Evolutionary conservation across 768 basidiomycete species (phyloP), one percentile per base, ranked within the genome.

Genomic region (Lactarius pseudohatsudake): DNA sequence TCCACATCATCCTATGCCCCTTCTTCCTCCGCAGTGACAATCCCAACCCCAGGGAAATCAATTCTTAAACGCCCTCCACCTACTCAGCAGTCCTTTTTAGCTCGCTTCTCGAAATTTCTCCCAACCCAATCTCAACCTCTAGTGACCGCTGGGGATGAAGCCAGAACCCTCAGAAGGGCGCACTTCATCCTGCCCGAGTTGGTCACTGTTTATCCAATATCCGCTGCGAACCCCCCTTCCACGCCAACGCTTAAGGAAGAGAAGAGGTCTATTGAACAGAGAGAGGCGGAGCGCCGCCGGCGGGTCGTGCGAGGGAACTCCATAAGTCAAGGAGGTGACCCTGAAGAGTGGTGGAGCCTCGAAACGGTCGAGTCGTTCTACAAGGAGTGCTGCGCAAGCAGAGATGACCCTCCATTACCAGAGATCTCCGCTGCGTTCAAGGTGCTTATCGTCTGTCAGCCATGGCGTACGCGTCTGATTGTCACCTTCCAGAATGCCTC

Each of bases 161-260:
- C 77, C 41, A 85, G 82, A 72, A 85, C 91, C 13, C 81, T 96
- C 69, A 94, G 92, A 73, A 79, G 92, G 59, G 97, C 96, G 0
- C 92, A 96, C 72, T 98, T 98, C 74, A 91, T 96, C 70, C 80
- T 97, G 15, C 92, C 92, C 0, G 84, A 91, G 71, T 84, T 97
- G 71, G 87, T 86, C 38, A 91, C 91, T 28, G 86, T 95, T 38
- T 98, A 98, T 75, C 94, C 95, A 0, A 96, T 98, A 75, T 91
- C 90, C 32, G 86, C 89, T 1, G 72, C 87, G 18, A 90, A 90
- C 60, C 92, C 96, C 8, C 96, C 96, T 1, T 91, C 86, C 57
- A 91, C 87, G 3, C 87, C 89, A 0, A 83, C 84, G 2, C 79
- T 94, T 60, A 87, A 87, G 76, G 91, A 93, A 66, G 92, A 96